phyloP scores from a whole-genome alignment of 441 rosid species.

The Croton setiger region DNA sequence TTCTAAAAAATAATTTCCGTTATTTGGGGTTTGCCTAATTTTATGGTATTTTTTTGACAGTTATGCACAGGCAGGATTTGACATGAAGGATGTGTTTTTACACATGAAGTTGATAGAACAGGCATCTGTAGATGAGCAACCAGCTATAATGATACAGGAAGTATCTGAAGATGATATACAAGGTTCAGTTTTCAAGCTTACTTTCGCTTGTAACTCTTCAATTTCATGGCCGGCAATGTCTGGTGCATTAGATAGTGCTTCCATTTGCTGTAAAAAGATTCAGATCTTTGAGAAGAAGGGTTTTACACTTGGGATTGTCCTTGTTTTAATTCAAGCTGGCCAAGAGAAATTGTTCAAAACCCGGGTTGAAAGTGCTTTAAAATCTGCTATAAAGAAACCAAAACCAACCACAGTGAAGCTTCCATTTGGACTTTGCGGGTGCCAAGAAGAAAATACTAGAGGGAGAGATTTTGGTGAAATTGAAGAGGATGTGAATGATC shows the following conservation, averaged over 20 bases:
- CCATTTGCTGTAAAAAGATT: conserved; percentile 73
- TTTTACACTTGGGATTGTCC: conserved; percentile 70
- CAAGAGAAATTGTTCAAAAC: conserved; percentile 54
- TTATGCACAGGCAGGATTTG: conserved; percentile 85
- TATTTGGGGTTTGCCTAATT: neutral
- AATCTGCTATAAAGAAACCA: conserved; percentile 60
- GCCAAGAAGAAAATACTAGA: conserved; percentile 76
- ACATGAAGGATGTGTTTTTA: conserved; percentile 88
- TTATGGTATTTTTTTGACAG: conserved; percentile 33
- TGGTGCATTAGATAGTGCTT: conserved; percentile 65
- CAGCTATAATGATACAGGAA: conserved; percentile 72
- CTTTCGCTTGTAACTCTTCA: conserved; percentile 72
- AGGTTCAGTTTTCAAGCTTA: conserved; percentile 62
- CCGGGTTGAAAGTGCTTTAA: conserved; percentile 67
- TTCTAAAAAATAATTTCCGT: neutral
- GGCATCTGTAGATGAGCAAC: conserved; percentile 72
- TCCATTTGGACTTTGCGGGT: conserved; percentile 90
- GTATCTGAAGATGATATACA: conserved; percentile 50
- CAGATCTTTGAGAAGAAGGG: conserved; percentile 95
- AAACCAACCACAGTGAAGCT: conserved; percentile 68
- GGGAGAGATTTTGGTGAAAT: conserved; percentile 60
- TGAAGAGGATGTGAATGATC: conserved; percentile 64
- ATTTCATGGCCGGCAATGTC: conserved; percentile 83
- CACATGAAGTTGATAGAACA: conserved; percentile 92
- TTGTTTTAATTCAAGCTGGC: conserved; percentile 58